These are phyloP conservation scores for Diplotaxis tenuifolia DNA, from an alignment of 345 rosid species.

Conservation along the genomic window DNA sequence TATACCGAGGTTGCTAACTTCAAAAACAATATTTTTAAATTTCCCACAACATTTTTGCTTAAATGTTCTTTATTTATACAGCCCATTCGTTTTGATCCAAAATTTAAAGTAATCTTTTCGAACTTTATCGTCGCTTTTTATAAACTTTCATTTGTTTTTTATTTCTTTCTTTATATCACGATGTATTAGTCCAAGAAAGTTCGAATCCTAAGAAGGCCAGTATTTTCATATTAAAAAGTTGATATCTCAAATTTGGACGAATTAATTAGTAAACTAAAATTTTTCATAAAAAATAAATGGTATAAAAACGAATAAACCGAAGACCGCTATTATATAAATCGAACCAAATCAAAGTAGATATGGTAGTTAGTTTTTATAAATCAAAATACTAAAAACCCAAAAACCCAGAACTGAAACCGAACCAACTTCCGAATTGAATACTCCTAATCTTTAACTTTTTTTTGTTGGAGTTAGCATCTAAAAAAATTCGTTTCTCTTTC, in stretches of 20 bases:
- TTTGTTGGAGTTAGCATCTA: too few relatives aligned
- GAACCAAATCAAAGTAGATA: too few relatives aligned
- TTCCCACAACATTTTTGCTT: neutral
- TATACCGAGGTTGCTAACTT: slow-evolving; percentile 50
- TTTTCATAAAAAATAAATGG: too few relatives aligned
- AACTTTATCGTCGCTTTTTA: neutral
- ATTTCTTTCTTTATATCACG: neutral
- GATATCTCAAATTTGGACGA: neutral
- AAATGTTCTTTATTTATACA: neutral
- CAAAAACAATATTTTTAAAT: slow-evolving; percentile 20
- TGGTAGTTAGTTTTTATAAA: too few relatives aligned
- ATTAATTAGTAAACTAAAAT: too few relatives aligned
- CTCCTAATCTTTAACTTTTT: too few relatives aligned
- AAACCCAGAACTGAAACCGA: too few relatives aligned
- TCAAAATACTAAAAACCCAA: too few relatives aligned
- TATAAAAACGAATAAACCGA: too few relatives aligned
- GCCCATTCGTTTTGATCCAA: neutral
- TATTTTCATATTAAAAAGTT: neutral
- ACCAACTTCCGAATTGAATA: too few relatives aligned
- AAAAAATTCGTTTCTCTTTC: too few relatives aligned
- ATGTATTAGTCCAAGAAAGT: neutral
- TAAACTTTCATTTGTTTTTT: neutral
- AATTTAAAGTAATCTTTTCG: neutral
- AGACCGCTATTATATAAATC: too few relatives aligned
- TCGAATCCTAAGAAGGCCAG: neutral